A percentile compares a stretch with the other conserved stretches of the same genome.
Conservation (phyloP, 805 yeast species). For the Candida palmyrensis region DNA sequence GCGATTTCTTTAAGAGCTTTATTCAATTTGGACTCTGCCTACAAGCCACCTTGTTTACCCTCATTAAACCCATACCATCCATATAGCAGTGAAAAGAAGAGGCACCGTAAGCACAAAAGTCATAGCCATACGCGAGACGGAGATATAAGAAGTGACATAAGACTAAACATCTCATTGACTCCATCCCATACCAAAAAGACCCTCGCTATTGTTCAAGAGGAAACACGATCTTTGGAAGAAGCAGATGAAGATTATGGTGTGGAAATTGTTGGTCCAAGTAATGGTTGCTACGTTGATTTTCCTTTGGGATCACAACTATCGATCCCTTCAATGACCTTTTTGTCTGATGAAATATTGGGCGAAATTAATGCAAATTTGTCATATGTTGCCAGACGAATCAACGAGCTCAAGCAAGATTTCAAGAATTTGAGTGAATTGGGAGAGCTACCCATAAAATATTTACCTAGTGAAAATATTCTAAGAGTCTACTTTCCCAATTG, state of each 20-base stretch:
- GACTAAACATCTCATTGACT: slow-evolving; percentile 25
- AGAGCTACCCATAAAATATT: slow-evolving; percentile 54
- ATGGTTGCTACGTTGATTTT: slow-evolving; percentile 32
- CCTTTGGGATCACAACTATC: slow-evolving; percentile 13
- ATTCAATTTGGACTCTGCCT: slow-evolving; percentile 5
- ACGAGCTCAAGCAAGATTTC: slow-evolving; percentile 40
- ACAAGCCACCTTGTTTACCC: not conserved
- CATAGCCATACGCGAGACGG: no score
- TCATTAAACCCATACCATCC: slow-evolving; percentile 1
- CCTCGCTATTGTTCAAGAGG: slow-evolving; percentile 12
- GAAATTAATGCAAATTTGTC: slow-evolving; percentile 59
- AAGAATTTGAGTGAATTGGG: slow-evolving; percentile 53
- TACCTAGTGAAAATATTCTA: slow-evolving; percentile 31
- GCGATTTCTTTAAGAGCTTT: slow-evolving; percentile 4
- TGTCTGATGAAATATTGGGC: slow-evolving; percentile 26
- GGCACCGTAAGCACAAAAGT: not conserved
- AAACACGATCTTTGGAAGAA: slow-evolving; percentile 14
- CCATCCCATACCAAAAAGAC: slow-evolving; percentile 17
- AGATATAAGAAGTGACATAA: slow-evolving; percentile 8
- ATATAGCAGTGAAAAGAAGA: not conserved
- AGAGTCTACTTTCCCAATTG: slow-evolving; percentile 71
- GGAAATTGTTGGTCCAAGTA: slow-evolving; percentile 2
- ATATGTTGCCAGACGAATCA: slow-evolving; percentile 35
- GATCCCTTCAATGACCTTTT: slow-evolving; percentile 28
- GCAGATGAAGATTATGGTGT: slow-evolving; percentile 5